A percentile compares a stretch with the other conserved stretches of the same genome.
These are phyloP conservation scores for Uncinocarpus reesii DNA, from an alignment of 2,329 filamentous ascomycete genomes.

Conservation along the genomic window DNA sequence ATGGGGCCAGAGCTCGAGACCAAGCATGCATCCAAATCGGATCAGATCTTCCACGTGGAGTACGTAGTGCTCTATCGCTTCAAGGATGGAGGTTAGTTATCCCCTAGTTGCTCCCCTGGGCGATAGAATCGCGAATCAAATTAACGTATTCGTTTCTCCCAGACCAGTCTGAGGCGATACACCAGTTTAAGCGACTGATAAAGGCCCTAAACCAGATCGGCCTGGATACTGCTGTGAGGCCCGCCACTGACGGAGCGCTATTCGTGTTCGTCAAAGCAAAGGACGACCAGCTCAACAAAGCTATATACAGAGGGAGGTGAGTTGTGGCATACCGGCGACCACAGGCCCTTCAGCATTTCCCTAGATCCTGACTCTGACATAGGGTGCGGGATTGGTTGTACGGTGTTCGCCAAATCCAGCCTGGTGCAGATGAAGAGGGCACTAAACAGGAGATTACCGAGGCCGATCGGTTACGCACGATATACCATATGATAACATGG, in stretches of 20 bases:
- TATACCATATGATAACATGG: slow-evolving; percentile 74
- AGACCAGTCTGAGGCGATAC: slow-evolving; percentile 58
- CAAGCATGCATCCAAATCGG: slow-evolving; percentile 11
- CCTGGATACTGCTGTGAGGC: slow-evolving; percentile 78
- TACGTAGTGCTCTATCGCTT: slow-evolving; percentile 78
- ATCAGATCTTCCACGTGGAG: slow-evolving; percentile 62
- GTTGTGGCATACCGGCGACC: no score
- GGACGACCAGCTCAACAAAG: slow-evolving; percentile 63
- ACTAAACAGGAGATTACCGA: slow-evolving; percentile 73
- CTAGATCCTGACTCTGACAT: slow-evolving; percentile 8
- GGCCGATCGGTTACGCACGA: slow-evolving; percentile 75
- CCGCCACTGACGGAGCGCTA: slow-evolving; percentile 62
- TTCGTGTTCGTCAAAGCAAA: slow-evolving; percentile 75
- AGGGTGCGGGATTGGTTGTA: slow-evolving; percentile 91
- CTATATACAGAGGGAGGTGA: slow-evolving; percentile 70
- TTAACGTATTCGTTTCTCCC: not conserved
- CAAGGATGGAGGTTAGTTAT: slow-evolving; percentile 52
- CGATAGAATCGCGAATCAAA: no score
- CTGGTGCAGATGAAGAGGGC: slow-evolving; percentile 59
- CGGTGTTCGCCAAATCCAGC: slow-evolving; percentile 68
- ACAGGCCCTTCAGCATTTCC: no score
- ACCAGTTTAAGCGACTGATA: slow-evolving; percentile 68
- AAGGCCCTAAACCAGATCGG: slow-evolving; percentile 65
- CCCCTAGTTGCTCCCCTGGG: no score
- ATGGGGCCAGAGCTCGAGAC: slow-evolving; percentile 8